Base-by-base conservation (phyloP, 2,329 filamentous ascomycete species). In the Nothophaeocryptopus gaeumannii region DNA sequence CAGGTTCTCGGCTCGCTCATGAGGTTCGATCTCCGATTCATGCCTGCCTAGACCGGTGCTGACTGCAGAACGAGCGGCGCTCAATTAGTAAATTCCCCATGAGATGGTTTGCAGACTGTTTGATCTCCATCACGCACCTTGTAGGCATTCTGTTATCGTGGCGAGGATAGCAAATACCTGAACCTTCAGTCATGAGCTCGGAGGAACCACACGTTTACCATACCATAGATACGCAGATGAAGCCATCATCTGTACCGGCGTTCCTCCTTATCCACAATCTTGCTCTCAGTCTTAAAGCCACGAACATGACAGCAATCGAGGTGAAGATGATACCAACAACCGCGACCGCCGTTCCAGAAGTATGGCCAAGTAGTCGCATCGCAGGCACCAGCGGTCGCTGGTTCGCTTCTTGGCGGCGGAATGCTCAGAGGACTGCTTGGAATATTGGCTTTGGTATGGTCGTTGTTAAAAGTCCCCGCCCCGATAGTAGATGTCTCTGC, bases 301-400 rank as follows among this genome's bases (percentile, higher is more conserved):
- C 56, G 10, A 55, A 53, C 8, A 58, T 45, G 7, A 45, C 48
- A 2, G 60, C 60, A 2, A 63, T 14, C n/a, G 47, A 41, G 0
- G 57, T 61, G 47, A 59, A 60, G 9, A 46, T 38, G 30, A 61
- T 47, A 1, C 54, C 52, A 0, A 61, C 54, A 13, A 48, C 56
- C 12, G 55, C 33, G 3, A 63, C 58, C 8, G 57, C 53, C 5
- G 33, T 37, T 4, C 54, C 53, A 2, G 54, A 54, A 5, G 59
- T 57, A 32, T 63, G 56, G 20, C 61, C 61, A 13, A 26, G 20
- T 4, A 26, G 20, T 26, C 20, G 20, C 20, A 26, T 26, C 7
- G 20, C 7, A 26, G 20, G n/a, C n/a, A n/a, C 20, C 20, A 26
- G 20, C 20, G 7, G 20, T 26, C 20, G 20, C 20, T 26, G 20